Percentiles rank a stretch among this genome's conserved stretches.
phyloP scores from a whole-genome alignment of 2,329 filamentous ascomycete species.

The Fusarium sulawesiense region DNA sequence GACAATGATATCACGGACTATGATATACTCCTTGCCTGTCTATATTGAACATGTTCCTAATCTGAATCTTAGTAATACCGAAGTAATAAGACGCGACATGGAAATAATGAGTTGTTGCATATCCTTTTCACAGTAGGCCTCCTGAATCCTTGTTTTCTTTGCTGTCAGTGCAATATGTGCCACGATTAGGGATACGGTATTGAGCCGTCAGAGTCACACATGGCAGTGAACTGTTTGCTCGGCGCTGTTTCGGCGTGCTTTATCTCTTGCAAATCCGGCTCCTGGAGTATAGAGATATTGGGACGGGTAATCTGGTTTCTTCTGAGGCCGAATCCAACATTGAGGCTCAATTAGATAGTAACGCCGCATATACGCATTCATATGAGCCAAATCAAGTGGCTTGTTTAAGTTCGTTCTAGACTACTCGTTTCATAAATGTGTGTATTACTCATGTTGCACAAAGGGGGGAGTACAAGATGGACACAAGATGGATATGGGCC shows the following conservation, averaged over 20 bases:
- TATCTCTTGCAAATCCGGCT: background rate
- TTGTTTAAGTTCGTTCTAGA: background rate
- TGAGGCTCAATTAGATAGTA: background rate
- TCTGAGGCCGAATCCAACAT: background rate
- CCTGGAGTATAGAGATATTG: background rate
- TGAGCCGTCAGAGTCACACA: constrained; percentile 20
- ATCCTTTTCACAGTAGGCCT: background rate
- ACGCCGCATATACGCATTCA: background rate
- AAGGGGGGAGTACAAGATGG: constrained; percentile 2
- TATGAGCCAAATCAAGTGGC: background rate
- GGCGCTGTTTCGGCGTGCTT: background rate
- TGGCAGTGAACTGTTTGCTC: constrained; percentile 4
- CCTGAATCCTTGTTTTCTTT: background rate
- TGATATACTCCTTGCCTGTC: constrained; percentile 19
- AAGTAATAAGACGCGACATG: background rate
- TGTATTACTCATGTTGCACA: background rate
- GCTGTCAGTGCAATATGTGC: background rate
- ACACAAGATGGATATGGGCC: constrained; percentile 1
- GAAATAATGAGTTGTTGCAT: background rate
- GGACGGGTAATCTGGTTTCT: too few relatives aligned
- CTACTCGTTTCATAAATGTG: background rate
- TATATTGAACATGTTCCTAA: background rate
- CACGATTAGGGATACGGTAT: constrained; percentile 9
- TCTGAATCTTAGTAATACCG: background rate
- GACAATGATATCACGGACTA: constrained; percentile 41